These are phyloP conservation scores for Penicillium sp. DNA, from an alignment of 2,329 filamentous ascomycete genomes.

Conservation along the genomic window DNA sequence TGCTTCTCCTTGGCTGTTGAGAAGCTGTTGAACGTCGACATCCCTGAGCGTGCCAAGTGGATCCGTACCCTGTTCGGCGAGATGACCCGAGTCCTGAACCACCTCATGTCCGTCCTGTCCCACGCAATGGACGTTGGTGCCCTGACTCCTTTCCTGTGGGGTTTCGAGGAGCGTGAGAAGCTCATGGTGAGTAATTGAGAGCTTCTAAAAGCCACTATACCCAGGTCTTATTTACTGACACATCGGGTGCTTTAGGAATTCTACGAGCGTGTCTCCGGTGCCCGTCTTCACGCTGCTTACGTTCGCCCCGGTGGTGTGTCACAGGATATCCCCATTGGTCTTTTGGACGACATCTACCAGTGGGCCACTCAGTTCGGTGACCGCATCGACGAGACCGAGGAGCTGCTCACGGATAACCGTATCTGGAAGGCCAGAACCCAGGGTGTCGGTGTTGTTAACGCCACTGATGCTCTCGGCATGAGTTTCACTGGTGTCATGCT, in stretches of 20 bases:
- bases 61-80: constrained; percentile 95
- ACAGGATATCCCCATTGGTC: constrained; percentile 88
- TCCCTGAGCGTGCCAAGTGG: constrained; percentile 93
- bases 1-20: constrained; percentile 94
- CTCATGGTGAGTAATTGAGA: constrained; percentile 72
- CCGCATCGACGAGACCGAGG: constrained; percentile 97
- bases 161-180: constrained; percentile 99
- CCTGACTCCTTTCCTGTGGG: constrained; percentile 97
- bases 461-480: constrained; percentile 93
- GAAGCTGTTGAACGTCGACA: constrained; percentile 95
- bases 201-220: neutral
- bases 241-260: constrained; percentile 69
- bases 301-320: constrained; percentile 94
- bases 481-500: constrained; percentile 98
- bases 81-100: constrained; percentile 90
- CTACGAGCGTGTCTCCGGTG: constrained; percentile 97
- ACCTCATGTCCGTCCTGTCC: constrained; percentile 94
- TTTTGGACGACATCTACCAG: constrained; percentile 98
- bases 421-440: constrained; percentile 96
- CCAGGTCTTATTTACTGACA: constrained; percentile 16
- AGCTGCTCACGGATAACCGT: constrained; percentile 97
- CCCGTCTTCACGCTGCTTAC: constrained; percentile 95
- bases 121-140: constrained; percentile 99
- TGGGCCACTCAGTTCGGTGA: constrained; percentile 99
- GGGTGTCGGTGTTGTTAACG: constrained; percentile 86